Percentiles rank a stretch among this genome's conserved stretches.
phyloP scores from a whole-genome alignment of 106 monocot genomes.

The Phalaenopsis equestris region DNA sequence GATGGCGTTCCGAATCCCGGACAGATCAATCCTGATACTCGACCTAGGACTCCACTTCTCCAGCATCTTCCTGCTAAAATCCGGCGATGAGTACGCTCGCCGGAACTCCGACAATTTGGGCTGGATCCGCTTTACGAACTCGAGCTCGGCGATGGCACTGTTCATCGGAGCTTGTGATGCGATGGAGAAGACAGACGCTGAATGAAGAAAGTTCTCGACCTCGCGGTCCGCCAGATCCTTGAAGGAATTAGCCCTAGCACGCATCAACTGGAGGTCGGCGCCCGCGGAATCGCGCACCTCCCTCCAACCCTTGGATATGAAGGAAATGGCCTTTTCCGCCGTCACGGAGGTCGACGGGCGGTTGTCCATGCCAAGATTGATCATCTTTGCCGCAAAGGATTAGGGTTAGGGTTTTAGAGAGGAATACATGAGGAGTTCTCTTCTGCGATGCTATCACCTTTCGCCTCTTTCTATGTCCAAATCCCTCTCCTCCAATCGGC shows the following conservation, averaged over 20 bases:
- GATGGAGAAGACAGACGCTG: constrained; percentile 22
- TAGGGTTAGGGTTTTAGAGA: constrained; percentile 11
- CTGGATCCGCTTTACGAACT: constrained; percentile 79
- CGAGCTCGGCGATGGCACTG: constrained; percentile 57
- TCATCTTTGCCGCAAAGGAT: constrained; percentile 9
- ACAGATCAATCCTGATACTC: constrained; percentile 34
- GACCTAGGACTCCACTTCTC: constrained; percentile 30
- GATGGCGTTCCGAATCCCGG: constrained; percentile 38
- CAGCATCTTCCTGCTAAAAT: constrained; percentile 34
- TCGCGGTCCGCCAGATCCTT: constrained; percentile 78
- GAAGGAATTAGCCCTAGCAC: constrained; percentile 63
- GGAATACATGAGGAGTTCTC: neutral
- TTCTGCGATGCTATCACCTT: neutral
- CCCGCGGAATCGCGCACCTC: constrained; percentile 81
- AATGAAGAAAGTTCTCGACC: constrained; percentile 80
- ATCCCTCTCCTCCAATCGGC: neutral
- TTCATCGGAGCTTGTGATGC: constrained; percentile 17
- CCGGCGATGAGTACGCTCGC: constrained; percentile 63
- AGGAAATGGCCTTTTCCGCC: constrained; percentile 73
- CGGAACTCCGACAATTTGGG: constrained; percentile 79
- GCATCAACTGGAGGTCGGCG: constrained; percentile 75
- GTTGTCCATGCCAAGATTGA: constrained; percentile 43
- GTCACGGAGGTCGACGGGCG: constrained; percentile 32
- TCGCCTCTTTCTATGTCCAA: neutral
- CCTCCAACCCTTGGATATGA: constrained; percentile 77